These are phyloP conservation scores for Diaporthe sp. DNA, from an alignment of 2,329 filamentous ascomycete species.

Conservation along the genomic window DNA sequence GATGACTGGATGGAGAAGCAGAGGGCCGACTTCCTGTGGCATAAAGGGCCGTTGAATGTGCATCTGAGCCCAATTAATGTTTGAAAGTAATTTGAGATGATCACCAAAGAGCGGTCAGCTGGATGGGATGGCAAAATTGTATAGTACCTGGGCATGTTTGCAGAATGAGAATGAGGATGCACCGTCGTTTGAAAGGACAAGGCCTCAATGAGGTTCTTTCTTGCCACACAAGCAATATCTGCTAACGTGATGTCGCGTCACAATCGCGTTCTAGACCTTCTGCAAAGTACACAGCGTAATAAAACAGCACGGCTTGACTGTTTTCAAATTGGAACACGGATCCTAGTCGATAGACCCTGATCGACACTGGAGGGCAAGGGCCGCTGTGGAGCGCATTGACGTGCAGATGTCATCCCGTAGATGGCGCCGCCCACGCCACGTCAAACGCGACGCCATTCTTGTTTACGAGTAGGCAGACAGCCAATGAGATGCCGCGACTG, in stretches of 20 bases:
- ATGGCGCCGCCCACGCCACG: conserved; percentile 13
- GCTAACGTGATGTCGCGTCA: conserved; percentile 1
- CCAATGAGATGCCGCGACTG: not conserved
- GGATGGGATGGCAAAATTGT: not conserved
- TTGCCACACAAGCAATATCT: not conserved
- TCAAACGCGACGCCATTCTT: conserved; percentile 25
- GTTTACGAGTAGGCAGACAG: conserved; percentile 19
- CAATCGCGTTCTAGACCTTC: not conserved
- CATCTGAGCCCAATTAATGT: conserved; percentile 3
- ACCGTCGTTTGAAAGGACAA: not conserved
- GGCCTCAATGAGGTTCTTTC: not conserved
- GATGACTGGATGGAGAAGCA: conserved; percentile 51
- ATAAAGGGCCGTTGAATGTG: conserved; percentile 39
- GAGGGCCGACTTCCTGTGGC: conserved; percentile 50
- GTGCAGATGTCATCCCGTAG: conserved; percentile 19
- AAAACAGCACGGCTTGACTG: not conserved
- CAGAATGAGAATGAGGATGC: not conserved
- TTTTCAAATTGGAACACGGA: not conserved
- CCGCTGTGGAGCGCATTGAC: conserved; percentile 13
- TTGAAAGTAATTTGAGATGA: not conserved
- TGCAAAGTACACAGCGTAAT: not conserved
- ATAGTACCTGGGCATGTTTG: not conserved
- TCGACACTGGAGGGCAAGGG: not conserved
- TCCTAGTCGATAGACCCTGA: not conserved
- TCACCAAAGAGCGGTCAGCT: not conserved